phyloP scores from a whole-genome alignment of 768 basidiomycete genomes.

The Hygrocybe coccinea region DNA sequence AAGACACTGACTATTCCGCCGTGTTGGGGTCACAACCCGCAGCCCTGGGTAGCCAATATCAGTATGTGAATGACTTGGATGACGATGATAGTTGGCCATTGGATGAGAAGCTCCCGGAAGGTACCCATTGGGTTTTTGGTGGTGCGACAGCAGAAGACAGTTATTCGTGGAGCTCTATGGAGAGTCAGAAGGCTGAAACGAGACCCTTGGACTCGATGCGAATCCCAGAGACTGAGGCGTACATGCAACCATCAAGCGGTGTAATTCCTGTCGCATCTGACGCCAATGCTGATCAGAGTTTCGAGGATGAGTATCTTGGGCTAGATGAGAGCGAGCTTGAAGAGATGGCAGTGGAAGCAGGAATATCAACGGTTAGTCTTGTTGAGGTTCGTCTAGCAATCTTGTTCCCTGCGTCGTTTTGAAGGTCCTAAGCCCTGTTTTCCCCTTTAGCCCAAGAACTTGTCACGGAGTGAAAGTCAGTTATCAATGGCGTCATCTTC shows the following conservation, averaged over 20 bases:
- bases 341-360: constrained; percentile 37
- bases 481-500: constrained; percentile 47
- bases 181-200: constrained; percentile 45
- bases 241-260: constrained; percentile 9
- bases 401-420: background rate
- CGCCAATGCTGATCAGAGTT: constrained; percentile 33
- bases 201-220: constrained; percentile 15
- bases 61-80: constrained; percentile 35
- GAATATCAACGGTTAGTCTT: constrained; percentile 34
- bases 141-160: constrained; percentile 58
- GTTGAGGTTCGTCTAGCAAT: constrained; percentile 38
- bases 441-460: constrained; percentile 1
- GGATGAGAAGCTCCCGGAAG: constrained; percentile 55
- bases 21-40: constrained; percentile 34
- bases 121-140: constrained; percentile 60
- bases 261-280: constrained; percentile 31
- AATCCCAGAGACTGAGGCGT: constrained; percentile 14
- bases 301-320: constrained; percentile 32
- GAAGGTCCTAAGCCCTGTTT: constrained; percentile 3
- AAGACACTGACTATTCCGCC: constrained; percentile 51
- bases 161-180: constrained; percentile 73
- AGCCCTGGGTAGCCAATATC: constrained; percentile 17
- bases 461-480: constrained; percentile 47
- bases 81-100: constrained; percentile 77
- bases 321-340: constrained; percentile 36